Evolutionary conservation across 2,329 filamentous ascomycete species (phyloP), one percentile per base, ranked within the genome.

Genomic region (Endothia cerciana): DNA sequence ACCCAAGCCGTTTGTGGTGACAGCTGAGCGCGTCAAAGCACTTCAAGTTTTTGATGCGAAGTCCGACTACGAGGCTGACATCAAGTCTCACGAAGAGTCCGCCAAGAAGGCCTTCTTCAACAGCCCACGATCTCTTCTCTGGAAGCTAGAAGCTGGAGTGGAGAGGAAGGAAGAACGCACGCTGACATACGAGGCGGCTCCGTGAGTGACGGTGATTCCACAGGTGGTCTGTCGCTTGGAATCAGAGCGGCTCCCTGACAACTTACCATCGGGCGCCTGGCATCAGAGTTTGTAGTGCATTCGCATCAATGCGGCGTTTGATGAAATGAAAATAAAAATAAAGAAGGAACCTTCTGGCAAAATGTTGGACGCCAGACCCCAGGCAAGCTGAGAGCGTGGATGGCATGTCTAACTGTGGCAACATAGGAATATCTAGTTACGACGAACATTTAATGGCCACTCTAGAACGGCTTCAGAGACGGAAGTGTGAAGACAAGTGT

Each of bases 1-100:
- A 15, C 74, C 74, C 0, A 68, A 68, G 51, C 74, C 74, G 1
- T 76, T 76, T 67, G 65, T 70, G 19, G 69, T 66, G 1, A 76
- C 74, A 0, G 58, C 66, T 1, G 74, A 74, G 61, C 71, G 74
- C n/a, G 58, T 76, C 1, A 65, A 71, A 58, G 56, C 60, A 40
- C 62, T 70, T 25, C 64, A 72, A 49, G 69, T 63, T 19, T 61
- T 60, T 11, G 67, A 72, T 47, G 60, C 60, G 4, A 51, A 58
- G 28, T 63, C 22, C 2, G 55, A 65, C 15, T 64, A 64, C n/a
- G 66, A 66, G 2, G 64, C 49, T 1, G 61, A 33, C 7, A 59
- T 69, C 2, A 59, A 47, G 6, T 49, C 6, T 1, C 64, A 67
- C 38, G 60, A 68, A 47, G 65, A 62, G 30, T 70, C 70, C 56